Evolutionary conservation across 352 stramenopile species (phyloP).

Genomic region (Globisporangium nagaii): DNA sequence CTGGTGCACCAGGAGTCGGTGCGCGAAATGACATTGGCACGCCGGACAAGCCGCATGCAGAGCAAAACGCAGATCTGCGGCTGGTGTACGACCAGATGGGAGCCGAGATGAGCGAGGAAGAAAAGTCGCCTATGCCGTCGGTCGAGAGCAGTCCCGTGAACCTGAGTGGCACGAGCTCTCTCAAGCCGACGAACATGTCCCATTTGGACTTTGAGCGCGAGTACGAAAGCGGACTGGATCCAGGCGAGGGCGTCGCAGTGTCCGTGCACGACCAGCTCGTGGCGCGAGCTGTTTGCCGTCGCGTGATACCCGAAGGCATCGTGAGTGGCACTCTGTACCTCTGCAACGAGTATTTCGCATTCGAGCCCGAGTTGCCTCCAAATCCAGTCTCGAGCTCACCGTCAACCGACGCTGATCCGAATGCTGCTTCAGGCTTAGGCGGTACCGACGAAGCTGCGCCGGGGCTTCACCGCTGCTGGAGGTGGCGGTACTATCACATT

Average conservation of each 20-base stretch:
- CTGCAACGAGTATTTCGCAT: slow-evolving; percentile 54
- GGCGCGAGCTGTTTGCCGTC: slow-evolving; percentile 48
- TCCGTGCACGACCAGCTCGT: slow-evolving; percentile 59
- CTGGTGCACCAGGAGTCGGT: slow-evolving; percentile 7
- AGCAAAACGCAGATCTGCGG: slow-evolving; percentile 3
- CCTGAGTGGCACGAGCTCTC: background rate
- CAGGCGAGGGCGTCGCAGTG: slow-evolving; percentile 55
- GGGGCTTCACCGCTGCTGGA: slow-evolving; percentile 65
- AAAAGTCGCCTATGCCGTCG: slow-evolving; percentile 1
- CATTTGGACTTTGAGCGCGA: slow-evolving; percentile 24
- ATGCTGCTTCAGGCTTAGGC: background rate
- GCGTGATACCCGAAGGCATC: slow-evolving; percentile 72
- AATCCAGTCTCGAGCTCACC: slow-evolving; percentile 15
- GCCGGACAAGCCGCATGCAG: slow-evolving; percentile 19
- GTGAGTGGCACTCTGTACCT: slow-evolving; percentile 63
- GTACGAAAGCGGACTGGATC: slow-evolving; percentile 59
- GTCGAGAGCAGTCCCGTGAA: slow-evolving; percentile 2
- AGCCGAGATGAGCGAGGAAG: slow-evolving; percentile 7
- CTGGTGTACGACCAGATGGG: slow-evolving; percentile 3
- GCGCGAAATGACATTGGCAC: slow-evolving; percentile 1
- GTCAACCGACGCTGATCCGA: background rate
- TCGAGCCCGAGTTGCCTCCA: slow-evolving; percentile 54
- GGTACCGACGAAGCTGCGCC: slow-evolving; percentile 50
- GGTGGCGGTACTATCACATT: slow-evolving; percentile 79
- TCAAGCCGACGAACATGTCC: slow-evolving; percentile 14